A percentile compares a stretch with the other conserved stretches of the same genome.
Conservation (phyloP, 305 asterid genomes). For the Ajuga reptans region DNA sequence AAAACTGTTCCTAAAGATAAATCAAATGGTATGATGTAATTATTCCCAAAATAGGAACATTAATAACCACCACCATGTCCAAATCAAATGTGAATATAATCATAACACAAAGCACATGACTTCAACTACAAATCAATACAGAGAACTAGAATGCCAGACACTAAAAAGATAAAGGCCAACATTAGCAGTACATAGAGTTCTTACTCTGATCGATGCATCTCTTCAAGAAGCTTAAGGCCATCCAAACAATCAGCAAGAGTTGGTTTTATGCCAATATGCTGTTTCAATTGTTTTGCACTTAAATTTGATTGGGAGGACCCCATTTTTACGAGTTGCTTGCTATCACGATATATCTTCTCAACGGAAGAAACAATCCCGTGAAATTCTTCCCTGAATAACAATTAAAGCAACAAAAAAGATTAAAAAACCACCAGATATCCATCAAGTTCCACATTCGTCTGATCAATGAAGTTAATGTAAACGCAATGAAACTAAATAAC, state of each 20-base stretch:
- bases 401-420: neutral
- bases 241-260: conserved; percentile 58
- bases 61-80: neutral
- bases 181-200: neutral
- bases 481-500: neutral
- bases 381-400: conserved; percentile 52
- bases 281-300: conserved; percentile 53
- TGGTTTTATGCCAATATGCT: conserved; percentile 57
- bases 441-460: conserved; percentile 2
- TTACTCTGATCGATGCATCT: conserved; percentile 79
- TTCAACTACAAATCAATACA: neutral
- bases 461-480: neutral
- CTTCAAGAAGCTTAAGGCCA: conserved; percentile 55
- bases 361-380: conserved; percentile 40
- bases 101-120: neutral
- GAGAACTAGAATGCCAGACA: too few species aligned
- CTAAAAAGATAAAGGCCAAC: too few species aligned
- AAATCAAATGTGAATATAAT: neutral
- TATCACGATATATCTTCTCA: conserved; percentile 58
- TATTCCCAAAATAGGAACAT: neutral
- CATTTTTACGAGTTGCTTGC: conserved; percentile 43
- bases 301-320: conserved; percentile 31
- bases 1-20: neutral
- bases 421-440: neutral
- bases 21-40: neutral